phyloP scores from a whole-genome alignment of 441 rosid genomes.

The Sinapis alba region DNA sequence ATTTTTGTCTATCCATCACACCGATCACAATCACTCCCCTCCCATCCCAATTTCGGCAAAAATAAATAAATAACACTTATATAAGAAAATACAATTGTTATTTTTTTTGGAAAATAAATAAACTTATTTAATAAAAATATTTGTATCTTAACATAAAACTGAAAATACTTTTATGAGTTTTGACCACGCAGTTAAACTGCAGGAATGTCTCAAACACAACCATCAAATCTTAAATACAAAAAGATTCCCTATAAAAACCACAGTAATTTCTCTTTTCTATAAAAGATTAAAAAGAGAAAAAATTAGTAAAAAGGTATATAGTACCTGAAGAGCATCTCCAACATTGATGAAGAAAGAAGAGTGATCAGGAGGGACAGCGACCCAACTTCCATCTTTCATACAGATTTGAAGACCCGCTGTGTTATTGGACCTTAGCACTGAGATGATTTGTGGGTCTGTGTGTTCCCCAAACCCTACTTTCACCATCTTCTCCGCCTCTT shows the following conservation, averaged over 20 bases:
- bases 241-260: background rate
- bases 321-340: conserved; percentile 83
- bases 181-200: background rate
- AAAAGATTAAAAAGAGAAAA: background rate
- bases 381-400: conserved; percentile 61
- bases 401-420: conserved; percentile 68
- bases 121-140: background rate
- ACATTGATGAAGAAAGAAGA: conserved; percentile 63
- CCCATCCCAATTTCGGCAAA: background rate
- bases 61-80: background rate
- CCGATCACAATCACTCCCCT: background rate
- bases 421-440: conserved; percentile 70
- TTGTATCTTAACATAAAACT: background rate
- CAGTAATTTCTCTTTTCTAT: background rate
- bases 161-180: background rate
- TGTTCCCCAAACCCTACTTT: conserved; percentile 75
- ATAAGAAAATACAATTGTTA: background rate
- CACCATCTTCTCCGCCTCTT: conserved; percentile 43
- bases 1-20: conserved; percentile 24
- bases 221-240: conserved; percentile 18
- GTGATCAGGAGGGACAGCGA: conserved; percentile 69
- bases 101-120: background rate
- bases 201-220: conserved; percentile 22
- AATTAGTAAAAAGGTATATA: background rate
- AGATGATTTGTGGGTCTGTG: conserved; percentile 76